A percentile compares a stretch with the other conserved stretches of the same genome.
Evolutionary conservation across 805 yeast species (phyloP).

Genomic region (Candida nemodendra): DNA sequence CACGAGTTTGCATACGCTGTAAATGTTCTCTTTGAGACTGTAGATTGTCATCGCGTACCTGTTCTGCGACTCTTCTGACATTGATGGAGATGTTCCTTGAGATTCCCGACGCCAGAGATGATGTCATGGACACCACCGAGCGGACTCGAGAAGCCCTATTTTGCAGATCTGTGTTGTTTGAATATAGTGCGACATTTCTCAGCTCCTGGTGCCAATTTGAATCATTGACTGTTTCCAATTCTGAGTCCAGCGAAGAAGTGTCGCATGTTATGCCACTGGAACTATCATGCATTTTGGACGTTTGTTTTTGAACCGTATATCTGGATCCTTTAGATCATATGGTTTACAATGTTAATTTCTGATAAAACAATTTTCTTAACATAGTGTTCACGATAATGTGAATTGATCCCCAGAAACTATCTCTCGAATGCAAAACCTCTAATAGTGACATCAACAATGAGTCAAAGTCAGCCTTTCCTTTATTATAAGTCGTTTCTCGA

Average conservation of each 20-base stretch:
- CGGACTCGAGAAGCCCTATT: background rate
- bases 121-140: slow-evolving; percentile 6
- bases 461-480: too few species aligned
- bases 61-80: slow-evolving; percentile 16
- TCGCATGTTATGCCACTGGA: background rate
- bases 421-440: too few species aligned
- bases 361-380: too few species aligned
- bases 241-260: slow-evolving; percentile 5
- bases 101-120: slow-evolving; percentile 11
- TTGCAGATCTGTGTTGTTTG: background rate
- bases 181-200: background rate
- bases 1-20: slow-evolving; percentile 10
- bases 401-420: too few species aligned
- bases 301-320: background rate
- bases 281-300: background rate
- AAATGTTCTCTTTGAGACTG: slow-evolving; percentile 15
- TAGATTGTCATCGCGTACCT: slow-evolving; percentile 24
- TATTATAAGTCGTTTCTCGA: too few species aligned
- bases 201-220: slow-evolving; percentile 1
- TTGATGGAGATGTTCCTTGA: slow-evolving; percentile 16
- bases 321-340: too few species aligned
- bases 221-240: slow-evolving; percentile 1
- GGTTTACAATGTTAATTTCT: too few species aligned
- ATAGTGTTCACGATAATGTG: too few species aligned
- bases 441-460: too few species aligned